Evolutionary conservation across 805 yeast species (phyloP).

Genomic region (Lipomyces spencermartinsiae): DNA sequence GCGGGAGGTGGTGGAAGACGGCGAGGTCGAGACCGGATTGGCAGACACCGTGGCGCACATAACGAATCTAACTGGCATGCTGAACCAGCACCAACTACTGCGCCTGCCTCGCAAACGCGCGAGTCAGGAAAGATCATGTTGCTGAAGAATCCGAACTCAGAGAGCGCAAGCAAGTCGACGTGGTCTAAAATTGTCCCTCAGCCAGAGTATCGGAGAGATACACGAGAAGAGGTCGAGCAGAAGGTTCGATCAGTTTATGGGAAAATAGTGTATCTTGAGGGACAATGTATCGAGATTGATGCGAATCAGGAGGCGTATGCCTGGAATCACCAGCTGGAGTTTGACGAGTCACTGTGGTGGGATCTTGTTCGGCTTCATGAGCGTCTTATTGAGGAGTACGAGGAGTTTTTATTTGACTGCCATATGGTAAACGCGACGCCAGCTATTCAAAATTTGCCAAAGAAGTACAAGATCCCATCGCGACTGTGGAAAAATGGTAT

Average conservation of each 20-base stretch:
- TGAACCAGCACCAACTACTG: background rate
- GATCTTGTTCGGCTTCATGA: conserved; percentile 24
- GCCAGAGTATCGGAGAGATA: conserved; percentile 16
- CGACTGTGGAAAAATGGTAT: conserved; percentile 35
- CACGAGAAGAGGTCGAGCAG: conserved; percentile 26
- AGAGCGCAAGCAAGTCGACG: background rate
- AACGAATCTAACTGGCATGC: background rate
- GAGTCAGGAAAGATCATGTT: conserved; percentile 30
- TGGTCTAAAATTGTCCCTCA: conserved; percentile 9
- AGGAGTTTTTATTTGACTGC: conserved; percentile 33
- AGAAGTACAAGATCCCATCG: conserved; percentile 26
- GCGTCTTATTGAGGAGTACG: conserved; percentile 29
- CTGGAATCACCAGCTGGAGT: background rate
- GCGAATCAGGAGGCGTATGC: background rate
- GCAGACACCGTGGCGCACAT: background rate
- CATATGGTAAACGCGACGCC: conserved; percentile 19
- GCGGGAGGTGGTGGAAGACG: background rate
- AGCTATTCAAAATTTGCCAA: conserved; percentile 22
- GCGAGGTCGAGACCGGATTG: background rate
- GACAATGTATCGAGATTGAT: conserved; percentile 15
- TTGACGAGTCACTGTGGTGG: conserved; percentile 21
- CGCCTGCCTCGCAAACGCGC: conserved; percentile 10
- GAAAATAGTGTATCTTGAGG: conserved; percentile 23
- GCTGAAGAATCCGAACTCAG: conserved; percentile 27
- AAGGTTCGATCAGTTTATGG: conserved; percentile 15